Evolutionary conservation across 2,329 filamentous ascomycete genomes (phyloP).

Genomic region (Aspergillus jensenii): DNA sequence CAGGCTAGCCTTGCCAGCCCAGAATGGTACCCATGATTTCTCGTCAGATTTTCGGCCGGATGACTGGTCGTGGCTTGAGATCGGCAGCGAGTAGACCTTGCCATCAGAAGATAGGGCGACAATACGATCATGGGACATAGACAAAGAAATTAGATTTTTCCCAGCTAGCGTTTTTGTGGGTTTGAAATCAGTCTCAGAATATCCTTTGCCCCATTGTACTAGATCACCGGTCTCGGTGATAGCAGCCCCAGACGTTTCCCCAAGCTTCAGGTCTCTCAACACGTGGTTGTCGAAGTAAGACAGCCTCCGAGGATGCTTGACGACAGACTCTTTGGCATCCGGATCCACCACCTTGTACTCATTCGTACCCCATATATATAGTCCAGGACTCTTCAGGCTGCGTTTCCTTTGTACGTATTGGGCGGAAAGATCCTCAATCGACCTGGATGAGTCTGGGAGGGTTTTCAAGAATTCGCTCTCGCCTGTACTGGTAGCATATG

Average conservation of each 20-base stretch:
- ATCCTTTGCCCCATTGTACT: constrained; percentile 85
- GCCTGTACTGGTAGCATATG: constrained; percentile 25
- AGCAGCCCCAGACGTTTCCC: constrained; percentile 77
- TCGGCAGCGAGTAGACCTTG: constrained; percentile 79
- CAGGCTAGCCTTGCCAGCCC: constrained; percentile 58
- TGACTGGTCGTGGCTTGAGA: constrained; percentile 69
- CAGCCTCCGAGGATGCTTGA: constrained; percentile 80
- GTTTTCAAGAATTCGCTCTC: constrained; percentile 22
- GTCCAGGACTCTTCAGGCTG: constrained; percentile 78
- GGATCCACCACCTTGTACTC: constrained; percentile 80
- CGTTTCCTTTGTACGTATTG: constrained; percentile 85
- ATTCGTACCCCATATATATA: constrained; percentile 94
- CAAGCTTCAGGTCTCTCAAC: constrained; percentile 83
- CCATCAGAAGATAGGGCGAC: constrained; percentile 74
- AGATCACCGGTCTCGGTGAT: constrained; percentile 85
- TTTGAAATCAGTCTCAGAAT: constrained; percentile 61
- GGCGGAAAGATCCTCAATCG: constrained; percentile 68
- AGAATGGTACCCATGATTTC: constrained; percentile 72
- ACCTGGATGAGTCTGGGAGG: constrained; percentile 18
- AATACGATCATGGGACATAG: constrained; percentile 78
- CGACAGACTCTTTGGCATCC: constrained; percentile 69
- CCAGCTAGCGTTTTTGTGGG: constrained; percentile 75
- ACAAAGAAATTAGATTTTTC: constrained; percentile 74
- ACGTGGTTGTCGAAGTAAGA: constrained; percentile 80
- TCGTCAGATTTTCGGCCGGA: constrained; percentile 64